A percentile compares a stretch with the other conserved stretches of the same genome.
phyloP scores from a whole-genome alignment of 257 asterid species.

The Scutellaria baicalensis region DNA sequence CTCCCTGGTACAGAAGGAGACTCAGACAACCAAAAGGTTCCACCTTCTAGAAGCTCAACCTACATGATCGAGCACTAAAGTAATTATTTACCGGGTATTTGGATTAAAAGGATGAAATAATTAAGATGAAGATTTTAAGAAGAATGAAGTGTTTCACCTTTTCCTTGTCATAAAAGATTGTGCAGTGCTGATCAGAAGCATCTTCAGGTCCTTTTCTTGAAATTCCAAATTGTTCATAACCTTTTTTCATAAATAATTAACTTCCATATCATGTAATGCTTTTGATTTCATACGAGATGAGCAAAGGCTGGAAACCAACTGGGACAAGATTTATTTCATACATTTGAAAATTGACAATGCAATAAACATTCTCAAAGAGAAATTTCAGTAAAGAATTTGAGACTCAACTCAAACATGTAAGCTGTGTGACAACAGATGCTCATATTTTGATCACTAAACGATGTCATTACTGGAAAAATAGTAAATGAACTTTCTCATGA shows the following conservation, averaged over 20 bases:
- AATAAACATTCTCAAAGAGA: too few species aligned
- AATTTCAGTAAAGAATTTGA: too few species aligned
- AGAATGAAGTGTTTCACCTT: slow-evolving; percentile 41
- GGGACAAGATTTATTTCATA: too few species aligned
- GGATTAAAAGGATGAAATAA: background rate
- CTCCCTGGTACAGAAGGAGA: slow-evolving; percentile 99
- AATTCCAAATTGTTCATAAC: slow-evolving; percentile 84
- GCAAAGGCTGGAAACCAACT: too few species aligned
- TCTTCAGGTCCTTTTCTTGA: slow-evolving; percentile 94
- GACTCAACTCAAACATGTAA: too few species aligned
- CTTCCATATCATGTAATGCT: background rate
- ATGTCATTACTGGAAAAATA: too few species aligned
- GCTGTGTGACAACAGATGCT: too few species aligned
- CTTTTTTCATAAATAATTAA: slow-evolving; percentile 31
- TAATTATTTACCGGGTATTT: background rate
- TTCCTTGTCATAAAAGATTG: slow-evolving; percentile 85
- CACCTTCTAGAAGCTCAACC: slow-evolving; percentile 97
- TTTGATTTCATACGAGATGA: background rate
- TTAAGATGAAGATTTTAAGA: background rate
- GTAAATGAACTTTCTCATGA: background rate
- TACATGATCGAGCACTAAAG: slow-evolving; percentile 24
- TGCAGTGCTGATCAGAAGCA: slow-evolving; percentile 79
- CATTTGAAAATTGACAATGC: too few species aligned
- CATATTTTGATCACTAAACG: too few species aligned
- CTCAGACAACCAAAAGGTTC: slow-evolving; percentile 97